Conservation (phyloP, 2,329 filamentous ascomycete genomes). For the Drechslerella dactyloides region DNA sequence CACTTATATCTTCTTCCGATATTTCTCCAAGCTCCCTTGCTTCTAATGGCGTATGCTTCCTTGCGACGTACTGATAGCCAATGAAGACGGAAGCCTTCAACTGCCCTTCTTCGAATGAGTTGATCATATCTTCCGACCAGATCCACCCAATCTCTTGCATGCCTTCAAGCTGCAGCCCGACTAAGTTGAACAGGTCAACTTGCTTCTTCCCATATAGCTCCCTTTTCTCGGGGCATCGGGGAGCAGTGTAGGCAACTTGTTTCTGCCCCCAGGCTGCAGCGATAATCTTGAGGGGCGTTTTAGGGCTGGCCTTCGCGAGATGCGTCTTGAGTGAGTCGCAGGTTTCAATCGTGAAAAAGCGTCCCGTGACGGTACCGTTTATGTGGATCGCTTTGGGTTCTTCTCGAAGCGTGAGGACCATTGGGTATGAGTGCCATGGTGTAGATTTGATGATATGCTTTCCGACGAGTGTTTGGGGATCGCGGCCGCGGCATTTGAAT, state of each 20-base stretch:
- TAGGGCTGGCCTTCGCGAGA: background rate
- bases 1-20: background rate
- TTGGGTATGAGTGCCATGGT: conserved; percentile 1
- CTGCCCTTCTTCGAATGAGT: conserved; percentile 35
- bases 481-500: conserved; percentile 2
- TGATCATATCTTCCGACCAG: conserved; percentile 37
- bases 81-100: conserved; percentile 39
- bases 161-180: conserved; percentile 33
- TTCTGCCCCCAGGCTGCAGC: conserved; percentile 23
- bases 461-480: conserved; percentile 17
- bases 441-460: conserved; percentile 12
- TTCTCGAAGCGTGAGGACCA: conserved; percentile 15
- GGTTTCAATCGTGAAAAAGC: conserved; percentile 27
- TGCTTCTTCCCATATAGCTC: conserved; percentile 13
- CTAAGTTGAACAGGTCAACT: conserved; percentile 25
- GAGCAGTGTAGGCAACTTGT: conserved; percentile 36
- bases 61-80: background rate
- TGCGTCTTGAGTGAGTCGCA: conserved; percentile 21
- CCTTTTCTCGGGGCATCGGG: conserved; percentile 6
- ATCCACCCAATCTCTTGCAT: conserved; percentile 48
- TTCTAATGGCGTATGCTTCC: conserved; percentile 6
- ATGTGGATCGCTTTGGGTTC: conserved; percentile 17
- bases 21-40: too few species aligned
- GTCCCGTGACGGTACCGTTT: conserved; percentile 15
- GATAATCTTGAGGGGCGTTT: conserved; percentile 14